Base-by-base conservation (phyloP, 2,329 filamentous ascomycete species). In the Hypoxylon sp. region DNA sequence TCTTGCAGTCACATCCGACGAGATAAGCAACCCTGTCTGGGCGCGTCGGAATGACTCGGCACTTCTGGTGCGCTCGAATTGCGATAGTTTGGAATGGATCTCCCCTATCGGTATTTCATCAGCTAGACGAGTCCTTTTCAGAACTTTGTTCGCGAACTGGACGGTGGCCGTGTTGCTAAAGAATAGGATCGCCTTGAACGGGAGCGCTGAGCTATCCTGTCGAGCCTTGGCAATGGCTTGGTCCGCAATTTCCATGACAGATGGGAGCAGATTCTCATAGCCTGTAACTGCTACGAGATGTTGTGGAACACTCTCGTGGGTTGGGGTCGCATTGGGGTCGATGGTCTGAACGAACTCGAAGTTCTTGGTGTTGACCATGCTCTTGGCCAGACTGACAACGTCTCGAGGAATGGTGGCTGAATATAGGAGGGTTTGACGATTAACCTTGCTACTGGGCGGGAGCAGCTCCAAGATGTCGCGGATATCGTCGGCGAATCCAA, bases 141-240 rank as follows among this genome's bases (percentile, higher is more conserved):
- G 84, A 18, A 88, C 76, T 13, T 82, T 78, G 17, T 81, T 77
- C 18, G 86, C 85, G 43, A 92, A 78, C 55, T 87, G 81, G 40
- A 92, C 90, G 62, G 89, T 82, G 20, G 85, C 83, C 0, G 90
- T 96, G 18, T 89, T 91, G 68, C 90, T 90, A 73, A 94, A 89
- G 78, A 97, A 99, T 37, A 97, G 79, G 58, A 99, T 96, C n/a
- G 92, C 91, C 81, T 99, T 99, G 84, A 98, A 97, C 0, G 91
- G 90, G 13, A 74, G 74, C 3, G 60, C 68, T 3, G 73, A 72
- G 1, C 67, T 73, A 61, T 80, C 76, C 61, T 74, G 69, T 1
- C 63, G 67, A 17, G 77, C 72, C 20, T 78, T 76, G 24, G 79
- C 66, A n/a, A 81, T 73, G 66, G 89, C 86, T 29, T 83, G 82